Percentiles rank a stretch among this genome's conserved stretches.
These are phyloP conservation scores for Fusarium papillatum DNA, from an alignment of 2,329 filamentous ascomycete species.

Conservation along the genomic window DNA sequence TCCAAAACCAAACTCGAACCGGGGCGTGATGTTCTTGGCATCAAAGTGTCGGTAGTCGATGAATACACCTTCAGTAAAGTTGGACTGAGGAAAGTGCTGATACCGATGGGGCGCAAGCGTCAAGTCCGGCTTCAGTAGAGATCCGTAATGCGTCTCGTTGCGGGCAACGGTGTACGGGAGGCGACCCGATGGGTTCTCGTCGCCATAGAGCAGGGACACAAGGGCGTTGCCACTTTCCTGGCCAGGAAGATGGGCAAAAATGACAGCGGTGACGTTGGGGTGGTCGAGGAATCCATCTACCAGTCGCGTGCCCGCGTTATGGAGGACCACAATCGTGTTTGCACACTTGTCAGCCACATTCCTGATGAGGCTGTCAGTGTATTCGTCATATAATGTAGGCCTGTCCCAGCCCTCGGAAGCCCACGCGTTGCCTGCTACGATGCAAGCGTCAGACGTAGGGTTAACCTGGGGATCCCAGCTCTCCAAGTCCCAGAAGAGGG, in stretches of 20 bases:
- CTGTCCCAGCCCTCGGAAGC: neutral
- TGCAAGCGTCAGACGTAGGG: neutral
- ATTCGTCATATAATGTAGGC: neutral
- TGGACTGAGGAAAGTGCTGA: neutral
- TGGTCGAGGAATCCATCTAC: neutral
- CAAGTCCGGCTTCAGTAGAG: neutral
- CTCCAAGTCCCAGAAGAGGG: neutral
- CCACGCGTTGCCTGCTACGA: neutral
- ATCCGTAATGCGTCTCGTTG: neutral
- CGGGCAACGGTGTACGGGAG: neutral
- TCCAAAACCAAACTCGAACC: neutral
- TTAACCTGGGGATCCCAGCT: neutral
- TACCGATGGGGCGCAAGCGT: neutral
- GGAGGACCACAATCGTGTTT: neutral
- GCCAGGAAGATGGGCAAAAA: neutral
- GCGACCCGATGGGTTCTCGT: neutral
- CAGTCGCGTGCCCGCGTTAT: neutral
- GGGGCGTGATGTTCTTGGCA: neutral
- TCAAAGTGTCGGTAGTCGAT: neutral
- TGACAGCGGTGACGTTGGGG: neutral
- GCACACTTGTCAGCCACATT: neutral
- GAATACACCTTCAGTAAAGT: neutral
- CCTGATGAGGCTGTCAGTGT: neutral
- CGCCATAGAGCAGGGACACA: neutral
- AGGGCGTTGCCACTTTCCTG: neutral